Base-by-base conservation (phyloP, 331 rosid genomes). In the Quercus tomentella region DNA sequence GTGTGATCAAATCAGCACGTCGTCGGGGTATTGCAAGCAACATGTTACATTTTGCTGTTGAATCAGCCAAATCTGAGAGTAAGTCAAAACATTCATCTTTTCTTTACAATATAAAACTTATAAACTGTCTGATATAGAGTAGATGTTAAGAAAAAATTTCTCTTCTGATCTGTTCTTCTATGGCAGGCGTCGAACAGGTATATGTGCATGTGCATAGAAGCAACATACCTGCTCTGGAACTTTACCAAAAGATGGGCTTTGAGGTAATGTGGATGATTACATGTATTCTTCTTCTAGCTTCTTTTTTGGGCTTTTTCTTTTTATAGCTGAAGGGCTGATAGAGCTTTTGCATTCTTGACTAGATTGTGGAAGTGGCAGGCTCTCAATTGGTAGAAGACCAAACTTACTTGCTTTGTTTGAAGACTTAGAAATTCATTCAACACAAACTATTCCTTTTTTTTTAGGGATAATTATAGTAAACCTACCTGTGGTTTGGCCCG, bases 11-110 rank as follows among this genome's bases (percentile, higher is more conserved):
- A 82, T 74, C 91, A 45, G 89, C 94, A 69, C 96, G 98, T 12
- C 92, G 94, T 26, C 92, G 87, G 88, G 97, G 99, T 68, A 86
- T 96, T 76, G 99, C 94, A 18, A 90, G 88, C 56, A 96, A 88
- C 81, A 93, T 91, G 98, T 73, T 96, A 88, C 80, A 74, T 77
- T 93, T 91, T 87, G 99, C 99, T 61, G 71, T 91, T 79, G 86
- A 81, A 77, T 80, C 82, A 14, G 97, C 98, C 28, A 88, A 80
- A 83, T 86, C 82, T 35, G 80, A 75, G 71, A 96, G 99, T 95
- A 88, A 80, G 75, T 83, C 65, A 67, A 83, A 45, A 73, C 70
- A 55, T 56, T 66, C 56, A 60, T 30, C 61, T 56, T 12, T 26
- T 4, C 33, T 56, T 10, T 23, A 70, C 33, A 51, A 52, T 28